Base-by-base conservation (phyloP, 2,329 filamentous ascomycete species). In the Aspergillus sp. region DNA sequence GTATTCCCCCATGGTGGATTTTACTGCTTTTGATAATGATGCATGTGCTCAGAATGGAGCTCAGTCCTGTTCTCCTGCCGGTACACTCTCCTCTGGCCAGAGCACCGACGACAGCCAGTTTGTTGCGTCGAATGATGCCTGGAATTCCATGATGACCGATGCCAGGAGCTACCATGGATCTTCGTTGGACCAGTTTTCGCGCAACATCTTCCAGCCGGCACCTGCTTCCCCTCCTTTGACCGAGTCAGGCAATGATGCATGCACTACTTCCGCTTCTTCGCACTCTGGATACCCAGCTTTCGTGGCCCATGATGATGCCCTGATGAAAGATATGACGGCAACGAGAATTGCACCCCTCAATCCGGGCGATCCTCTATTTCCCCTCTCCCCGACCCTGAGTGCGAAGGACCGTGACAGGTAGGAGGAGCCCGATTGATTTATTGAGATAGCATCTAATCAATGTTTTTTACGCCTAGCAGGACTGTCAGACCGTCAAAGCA, bases 211-310 rank as follows among this genome's bases (percentile, higher is more conserved):
- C 40, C 52, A 53, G 40, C 45, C 56, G n/a, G 48, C 57, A 15
- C 60, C 61, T 13, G 57, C 61, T 34, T 63, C 60, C 34, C 61
- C 61, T 30, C 60, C 61, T 17, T 42, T 63, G 44, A 63, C 59
- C 11, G 61, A 64, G 39, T 53, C 55, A 24, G 60, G 55, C 41
- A 57, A 61, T 54, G 58, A 62, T 40, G 41, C 60, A 35, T 55
- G 59, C 42, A 52, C 60, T 34, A 55, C 57, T 39, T 61, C 60
- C 28, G 50, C 58, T 31, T 61, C 57, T 38, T 59, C 59, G 13
- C 51, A 61, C 34, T 37, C 55, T 22, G 54, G 55, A 42, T 64
- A 60, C 39, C 47, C 57, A 22, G 47, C 57, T 26, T 62, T 57
- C 39, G 45, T 58, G 42, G 40, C 51, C 32, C 48, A 58, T 32